Evolutionary conservation across 2,329 filamentous ascomycete genomes (phyloP).

Genomic region (Akanthomyces dipterigenus): DNA sequence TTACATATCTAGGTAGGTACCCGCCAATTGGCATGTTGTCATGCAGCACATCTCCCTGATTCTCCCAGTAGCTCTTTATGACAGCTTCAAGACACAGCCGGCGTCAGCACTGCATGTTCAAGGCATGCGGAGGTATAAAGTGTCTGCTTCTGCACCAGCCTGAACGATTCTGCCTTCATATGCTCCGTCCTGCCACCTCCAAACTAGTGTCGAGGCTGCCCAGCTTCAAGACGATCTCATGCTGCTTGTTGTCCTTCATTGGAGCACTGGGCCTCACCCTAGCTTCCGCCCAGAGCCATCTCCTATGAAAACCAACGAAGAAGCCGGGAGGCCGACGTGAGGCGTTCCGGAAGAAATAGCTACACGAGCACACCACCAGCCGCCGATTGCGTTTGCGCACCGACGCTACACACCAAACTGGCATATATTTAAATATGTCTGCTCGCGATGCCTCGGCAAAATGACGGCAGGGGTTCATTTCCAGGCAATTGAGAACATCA

Average conservation of each 20-base stretch:
- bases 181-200: background rate
- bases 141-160: background rate
- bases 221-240: background rate
- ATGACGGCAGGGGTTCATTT: background rate
- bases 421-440: background rate
- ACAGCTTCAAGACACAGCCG: background rate
- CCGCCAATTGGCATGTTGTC: background rate
- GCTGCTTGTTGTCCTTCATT: too few species aligned
- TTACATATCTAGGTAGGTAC: too few species aligned
- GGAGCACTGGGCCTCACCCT: background rate
- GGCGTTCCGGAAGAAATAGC: background rate
- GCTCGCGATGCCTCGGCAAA: background rate
- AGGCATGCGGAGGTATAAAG: background rate
- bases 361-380: background rate
- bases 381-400: background rate
- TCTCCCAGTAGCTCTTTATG: background rate
- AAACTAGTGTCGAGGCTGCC: background rate
- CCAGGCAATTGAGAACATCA: background rate
- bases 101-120: background rate
- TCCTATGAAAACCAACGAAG: background rate
- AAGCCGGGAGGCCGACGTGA: background rate
- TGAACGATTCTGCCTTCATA: background rate
- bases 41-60: background rate
- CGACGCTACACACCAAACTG: background rate
- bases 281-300: background rate